phyloP scores from a whole-genome alignment of 306 rosid species.

The Acacia acuminata region DNA sequence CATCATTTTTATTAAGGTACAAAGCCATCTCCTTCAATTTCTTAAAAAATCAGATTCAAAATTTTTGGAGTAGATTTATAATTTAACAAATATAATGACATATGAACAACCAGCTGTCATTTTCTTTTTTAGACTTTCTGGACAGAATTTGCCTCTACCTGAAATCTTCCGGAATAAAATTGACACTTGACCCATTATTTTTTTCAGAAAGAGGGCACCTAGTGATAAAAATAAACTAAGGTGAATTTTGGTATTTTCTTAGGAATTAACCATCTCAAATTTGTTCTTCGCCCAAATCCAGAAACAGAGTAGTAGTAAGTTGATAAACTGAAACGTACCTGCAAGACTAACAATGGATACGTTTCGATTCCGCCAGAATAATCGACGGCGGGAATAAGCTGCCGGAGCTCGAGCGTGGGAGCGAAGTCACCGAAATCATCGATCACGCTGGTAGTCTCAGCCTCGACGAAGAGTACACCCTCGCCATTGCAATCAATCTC shows the following conservation, averaged over 20 bases:
- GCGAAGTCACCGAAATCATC: conserved; percentile 88
- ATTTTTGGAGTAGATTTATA: no score
- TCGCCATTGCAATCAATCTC: conserved; percentile 73
- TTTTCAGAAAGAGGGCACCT: no score
- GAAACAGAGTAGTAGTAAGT: not conserved
- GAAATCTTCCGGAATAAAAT: no score
- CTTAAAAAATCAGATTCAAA: no score
- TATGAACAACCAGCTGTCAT: no score
- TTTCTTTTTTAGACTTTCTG: no score
- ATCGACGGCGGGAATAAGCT: conserved; percentile 72
- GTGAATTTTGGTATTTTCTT: not conserved
- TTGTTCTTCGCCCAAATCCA: not conserved
- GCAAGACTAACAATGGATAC: conserved; percentile 63
- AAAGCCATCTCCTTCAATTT: no score
- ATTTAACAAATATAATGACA: no score
- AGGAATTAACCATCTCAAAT: not conserved
- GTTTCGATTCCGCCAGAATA: conserved; percentile 69
- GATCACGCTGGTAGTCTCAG: conserved; percentile 47
- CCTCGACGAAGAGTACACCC: conserved; percentile 79
- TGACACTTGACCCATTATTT: no score
- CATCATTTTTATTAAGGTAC: no score
- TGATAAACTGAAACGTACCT: conserved; percentile 42
- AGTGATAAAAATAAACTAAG: not conserved
- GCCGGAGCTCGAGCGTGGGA: conserved; percentile 73
- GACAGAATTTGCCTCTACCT: accelerated